phyloP scores from a whole-genome alignment of 106 monocot species.

The Allium fistulosum region DNA sequence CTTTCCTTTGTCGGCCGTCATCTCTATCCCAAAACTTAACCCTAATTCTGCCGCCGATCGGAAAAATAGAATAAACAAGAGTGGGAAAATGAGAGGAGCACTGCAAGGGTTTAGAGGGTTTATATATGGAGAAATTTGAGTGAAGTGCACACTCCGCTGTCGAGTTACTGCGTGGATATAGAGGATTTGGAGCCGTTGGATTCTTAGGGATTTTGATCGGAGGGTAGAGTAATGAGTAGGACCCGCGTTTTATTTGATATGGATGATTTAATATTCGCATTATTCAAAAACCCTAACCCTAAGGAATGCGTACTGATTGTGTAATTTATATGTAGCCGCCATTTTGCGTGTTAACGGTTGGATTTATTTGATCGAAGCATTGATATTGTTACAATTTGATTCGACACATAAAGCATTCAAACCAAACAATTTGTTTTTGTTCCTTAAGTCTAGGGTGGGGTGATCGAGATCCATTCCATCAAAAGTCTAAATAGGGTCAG shows the following conservation, averaged over 20 bases:
- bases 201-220: not conserved
- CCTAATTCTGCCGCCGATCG: conserved; percentile 13
- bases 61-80: conserved; percentile 1
- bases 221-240: not conserved
- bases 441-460: no score
- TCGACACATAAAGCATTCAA: no score
- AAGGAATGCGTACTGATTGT: not conserved
- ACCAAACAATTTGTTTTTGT: no score
- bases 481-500: no score
- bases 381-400: no score
- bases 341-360: no score
- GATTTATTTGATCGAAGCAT: no score
- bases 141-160: not conserved
- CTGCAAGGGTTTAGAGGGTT: conserved; percentile 2
- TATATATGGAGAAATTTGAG: not conserved
- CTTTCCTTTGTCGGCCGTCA: conserved; percentile 66
- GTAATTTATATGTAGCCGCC: no score
- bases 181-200: not conserved
- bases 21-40: conserved; percentile 24
- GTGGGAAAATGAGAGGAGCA: not conserved
- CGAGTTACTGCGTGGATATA: not conserved
- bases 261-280: not conserved
- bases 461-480: no score
- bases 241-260: not conserved
- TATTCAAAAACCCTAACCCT: conserved; percentile 10